Percentiles rank a stretch among this genome's conserved stretches.
phyloP scores from a whole-genome alignment of 371 early-diverging fungal genomes.

The Lichtheimia corymbifera region DNA sequence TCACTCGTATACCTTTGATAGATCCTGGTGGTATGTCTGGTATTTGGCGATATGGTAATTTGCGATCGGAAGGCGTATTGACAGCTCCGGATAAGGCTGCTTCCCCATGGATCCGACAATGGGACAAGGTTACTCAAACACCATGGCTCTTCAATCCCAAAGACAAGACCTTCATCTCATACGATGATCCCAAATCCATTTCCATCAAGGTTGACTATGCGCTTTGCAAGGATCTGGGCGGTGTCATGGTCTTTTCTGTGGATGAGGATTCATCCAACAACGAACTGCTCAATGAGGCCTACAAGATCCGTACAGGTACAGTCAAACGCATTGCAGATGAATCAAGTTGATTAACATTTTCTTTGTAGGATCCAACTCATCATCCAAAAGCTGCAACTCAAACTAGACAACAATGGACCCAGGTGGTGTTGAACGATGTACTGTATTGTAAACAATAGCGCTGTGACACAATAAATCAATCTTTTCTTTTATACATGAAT shows the following conservation, averaged over 20 bases:
- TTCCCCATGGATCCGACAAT: constrained; percentile 65
- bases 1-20: no score
- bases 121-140: constrained; percentile 58
- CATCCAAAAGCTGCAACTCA: no score
- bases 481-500: no score
- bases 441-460: no score
- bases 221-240: constrained; percentile 46
- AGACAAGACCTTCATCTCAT: constrained; percentile 60
- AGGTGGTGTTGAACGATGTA: no score
- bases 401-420: no score
- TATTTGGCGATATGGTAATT: constrained; percentile 66
- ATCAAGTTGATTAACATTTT: no score
- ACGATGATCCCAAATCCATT: constrained; percentile 64
- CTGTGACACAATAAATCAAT: no score
- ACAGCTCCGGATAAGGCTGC: constrained; percentile 48
- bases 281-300: constrained; percentile 51
- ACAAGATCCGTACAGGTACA: constrained; percentile 11
- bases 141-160: constrained; percentile 69
- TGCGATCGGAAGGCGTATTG: constrained; percentile 65
- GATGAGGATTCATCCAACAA: constrained; percentile 45
- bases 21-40: constrained; percentile 50
- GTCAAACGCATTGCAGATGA: no score
- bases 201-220: constrained; percentile 57
- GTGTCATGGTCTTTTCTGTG: constrained; percentile 65
- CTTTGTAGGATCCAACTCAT: no score